Conservation (phyloP, 2,329 filamentous ascomycete genomes). For the Fusarium agapanthi region DNA sequence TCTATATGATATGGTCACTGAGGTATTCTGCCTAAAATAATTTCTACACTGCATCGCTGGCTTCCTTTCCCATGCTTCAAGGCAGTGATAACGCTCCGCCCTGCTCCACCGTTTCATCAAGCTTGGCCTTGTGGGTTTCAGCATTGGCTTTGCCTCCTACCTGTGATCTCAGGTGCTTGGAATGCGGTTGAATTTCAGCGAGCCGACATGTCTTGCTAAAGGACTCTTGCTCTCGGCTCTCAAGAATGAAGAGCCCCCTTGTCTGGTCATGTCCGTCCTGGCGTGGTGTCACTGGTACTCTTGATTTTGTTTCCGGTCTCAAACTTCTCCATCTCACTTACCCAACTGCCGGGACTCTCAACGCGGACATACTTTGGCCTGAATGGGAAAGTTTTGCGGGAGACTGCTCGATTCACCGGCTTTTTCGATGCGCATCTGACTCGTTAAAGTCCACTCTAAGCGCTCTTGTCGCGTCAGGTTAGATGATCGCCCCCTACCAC, state of each 20-base stretch:
- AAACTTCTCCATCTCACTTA: slow-evolving; percentile 35
- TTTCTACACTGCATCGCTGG: neutral
- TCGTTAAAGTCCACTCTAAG: slow-evolving; percentile 39
- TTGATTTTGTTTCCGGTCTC: slow-evolving; percentile 35
- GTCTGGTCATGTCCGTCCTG: neutral
- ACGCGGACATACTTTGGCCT: slow-evolving; percentile 15
- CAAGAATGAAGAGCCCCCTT: slow-evolving; percentile 13
- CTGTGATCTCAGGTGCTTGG: slow-evolving; percentile 1
- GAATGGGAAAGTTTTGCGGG: slow-evolving; percentile 30
- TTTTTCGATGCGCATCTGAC: slow-evolving; percentile 14
- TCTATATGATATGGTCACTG: neutral
- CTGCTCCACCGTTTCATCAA: neutral
- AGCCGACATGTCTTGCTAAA: neutral
- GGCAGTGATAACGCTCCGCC: slow-evolving; percentile 15
- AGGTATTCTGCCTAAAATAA: slow-evolving; percentile 5
- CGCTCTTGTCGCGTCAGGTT: slow-evolving; percentile 36
- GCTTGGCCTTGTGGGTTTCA: neutral
- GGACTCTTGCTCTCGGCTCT: slow-evolving; percentile 1
- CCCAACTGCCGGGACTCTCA: slow-evolving; percentile 32
- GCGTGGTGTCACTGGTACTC: slow-evolving; percentile 13
- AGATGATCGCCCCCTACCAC: slow-evolving; percentile 18
- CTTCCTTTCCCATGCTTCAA: neutral
- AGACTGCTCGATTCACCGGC: slow-evolving; percentile 12
- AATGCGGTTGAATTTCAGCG: neutral
- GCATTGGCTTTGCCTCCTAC: neutral